phyloP scores from a whole-genome alignment of 352 stramenopile genomes.

The Globisporangium lucens region DNA sequence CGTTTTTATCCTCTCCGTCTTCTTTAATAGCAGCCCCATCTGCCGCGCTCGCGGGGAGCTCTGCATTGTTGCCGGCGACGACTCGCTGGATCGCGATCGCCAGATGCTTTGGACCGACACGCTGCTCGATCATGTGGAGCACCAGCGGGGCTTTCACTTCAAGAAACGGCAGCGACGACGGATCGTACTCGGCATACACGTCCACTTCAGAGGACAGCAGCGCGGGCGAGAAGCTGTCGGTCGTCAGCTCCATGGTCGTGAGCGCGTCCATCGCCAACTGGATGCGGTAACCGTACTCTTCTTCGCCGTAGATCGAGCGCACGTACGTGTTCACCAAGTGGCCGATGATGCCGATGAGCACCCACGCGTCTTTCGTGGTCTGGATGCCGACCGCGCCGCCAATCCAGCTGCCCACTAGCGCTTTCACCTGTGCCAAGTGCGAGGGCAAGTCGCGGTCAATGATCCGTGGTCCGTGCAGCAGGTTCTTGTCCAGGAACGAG shows the following conservation, averaged over 20 bases:
- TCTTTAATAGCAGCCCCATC: conserved; percentile 33
- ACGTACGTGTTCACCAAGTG: conserved; percentile 85
- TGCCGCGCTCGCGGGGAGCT: conserved; percentile 17
- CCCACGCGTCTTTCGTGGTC: conserved; percentile 85
- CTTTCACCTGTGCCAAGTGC: conserved; percentile 80
- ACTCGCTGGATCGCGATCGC: conserved; percentile 77
- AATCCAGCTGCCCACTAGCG: conserved; percentile 77
- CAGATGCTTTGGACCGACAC: conserved; percentile 68
- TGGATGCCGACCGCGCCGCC: conserved; percentile 73
- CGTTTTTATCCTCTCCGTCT: conserved; percentile 24
- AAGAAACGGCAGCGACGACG: conserved; percentile 63
- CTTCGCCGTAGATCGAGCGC: conserved; percentile 71
- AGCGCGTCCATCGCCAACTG: conserved; percentile 83
- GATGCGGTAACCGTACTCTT: conserved; percentile 85
- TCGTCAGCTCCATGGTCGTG: conserved; percentile 79
- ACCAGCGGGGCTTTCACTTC: conserved; percentile 81
- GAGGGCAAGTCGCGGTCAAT: conserved; percentile 81
- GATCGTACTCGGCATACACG: conserved; percentile 82
- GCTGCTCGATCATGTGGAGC: conserved; percentile 88
- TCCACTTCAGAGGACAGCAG: conserved; percentile 77
- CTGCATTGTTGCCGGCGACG: conserved; percentile 43
- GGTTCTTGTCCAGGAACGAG: conserved; percentile 74
- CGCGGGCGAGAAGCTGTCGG: conserved; percentile 56
- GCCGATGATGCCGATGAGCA: conserved; percentile 75
- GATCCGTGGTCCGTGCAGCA: conserved; percentile 71